These are phyloP conservation scores for Xylariaceae sp. DNA, from an alignment of 2,329 filamentous ascomycete genomes.

Conservation along the genomic window DNA sequence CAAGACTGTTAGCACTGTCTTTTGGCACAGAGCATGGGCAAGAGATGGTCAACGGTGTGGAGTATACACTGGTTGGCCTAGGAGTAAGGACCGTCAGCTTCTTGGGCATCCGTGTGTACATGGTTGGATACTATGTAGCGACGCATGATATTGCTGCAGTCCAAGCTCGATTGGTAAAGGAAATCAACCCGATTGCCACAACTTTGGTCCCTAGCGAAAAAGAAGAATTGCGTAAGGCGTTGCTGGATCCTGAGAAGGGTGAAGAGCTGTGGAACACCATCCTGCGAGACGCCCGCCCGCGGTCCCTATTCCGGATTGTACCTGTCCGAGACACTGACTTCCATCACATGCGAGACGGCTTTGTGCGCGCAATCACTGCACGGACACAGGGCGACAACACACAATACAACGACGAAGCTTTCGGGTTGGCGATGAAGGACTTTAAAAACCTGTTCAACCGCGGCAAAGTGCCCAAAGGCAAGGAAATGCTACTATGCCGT, in stretches of 20 bases:
- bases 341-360: slow-evolving; percentile 84
- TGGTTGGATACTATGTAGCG: slow-evolving; percentile 88
- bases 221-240: slow-evolving; percentile 60
- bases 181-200: slow-evolving; percentile 72
- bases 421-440: slow-evolving; percentile 67
- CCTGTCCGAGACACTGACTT: slow-evolving; percentile 95
- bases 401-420: slow-evolving; percentile 64
- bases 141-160: slow-evolving; percentile 77
- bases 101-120: slow-evolving; percentile 85
- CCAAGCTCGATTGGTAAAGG: slow-evolving; percentile 71
- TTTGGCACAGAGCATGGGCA: slow-evolving; percentile 23
- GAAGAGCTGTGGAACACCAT: slow-evolving; percentile 72
- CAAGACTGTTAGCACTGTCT: slow-evolving; percentile 61
- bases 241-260: slow-evolving; percentile 66
- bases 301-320: slow-evolving; percentile 76
- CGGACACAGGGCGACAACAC: slow-evolving; percentile 57
- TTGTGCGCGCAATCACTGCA: slow-evolving; percentile 78
- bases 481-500: slow-evolving; percentile 70
- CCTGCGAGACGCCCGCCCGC: slow-evolving; percentile 61
- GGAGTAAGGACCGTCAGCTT: slow-evolving; percentile 90
- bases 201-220: slow-evolving; percentile 81
- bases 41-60: slow-evolving; percentile 39
- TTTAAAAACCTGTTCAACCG: slow-evolving; percentile 83
- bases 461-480: slow-evolving; percentile 74
- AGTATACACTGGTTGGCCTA: slow-evolving; percentile 85